Evolutionary conservation across 2,329 filamentous ascomycete species (phyloP).

Genomic region (Amylocarpus encephaloides): DNA sequence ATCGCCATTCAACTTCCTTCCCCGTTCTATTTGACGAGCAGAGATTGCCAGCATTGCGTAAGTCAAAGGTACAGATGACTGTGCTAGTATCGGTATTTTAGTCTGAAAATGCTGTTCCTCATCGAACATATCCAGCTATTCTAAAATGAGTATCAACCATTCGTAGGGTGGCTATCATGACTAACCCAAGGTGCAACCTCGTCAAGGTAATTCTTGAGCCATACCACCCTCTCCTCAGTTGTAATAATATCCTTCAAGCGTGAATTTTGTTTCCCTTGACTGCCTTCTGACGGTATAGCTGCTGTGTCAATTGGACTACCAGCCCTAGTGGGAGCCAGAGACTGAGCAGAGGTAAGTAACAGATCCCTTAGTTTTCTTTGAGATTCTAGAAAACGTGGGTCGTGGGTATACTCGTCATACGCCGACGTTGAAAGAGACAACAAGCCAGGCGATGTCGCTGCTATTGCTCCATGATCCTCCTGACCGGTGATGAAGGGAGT

Average conservation of each 20-base stretch:
- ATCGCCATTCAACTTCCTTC: constrained; percentile 35
- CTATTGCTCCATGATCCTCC: background rate
- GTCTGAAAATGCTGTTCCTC: constrained; percentile 45
- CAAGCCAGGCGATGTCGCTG: constrained; percentile 1
- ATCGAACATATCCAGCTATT: constrained; percentile 53
- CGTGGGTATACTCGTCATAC: constrained; percentile 30
- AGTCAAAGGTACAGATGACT: constrained; percentile 38
- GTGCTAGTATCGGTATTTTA: constrained; percentile 43
- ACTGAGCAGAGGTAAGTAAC: constrained; percentile 34
- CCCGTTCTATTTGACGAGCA: constrained; percentile 44
- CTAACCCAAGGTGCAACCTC: constrained; percentile 41
- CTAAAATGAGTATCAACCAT: constrained; percentile 39
- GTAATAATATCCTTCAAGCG: constrained; percentile 18
- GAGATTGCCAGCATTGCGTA: constrained; percentile 49
- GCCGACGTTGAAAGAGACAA: constrained; percentile 1
- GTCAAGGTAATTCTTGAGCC: constrained; percentile 44
- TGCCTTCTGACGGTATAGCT: background rate
- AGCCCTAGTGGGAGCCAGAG: constrained; percentile 26
- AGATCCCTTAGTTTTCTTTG: constrained; percentile 40
- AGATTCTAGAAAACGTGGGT: constrained; percentile 39
- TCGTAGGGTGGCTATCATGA: constrained; percentile 28
- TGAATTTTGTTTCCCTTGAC: background rate
- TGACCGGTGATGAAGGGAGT: background rate
- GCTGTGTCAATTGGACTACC: constrained; percentile 24
- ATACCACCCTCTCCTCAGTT: constrained; percentile 28